Evolutionary conservation across 2,329 filamentous ascomycete species (phyloP), one percentile per base, ranked within the genome.

Genomic region (Cordyceps farinosa): DNA sequence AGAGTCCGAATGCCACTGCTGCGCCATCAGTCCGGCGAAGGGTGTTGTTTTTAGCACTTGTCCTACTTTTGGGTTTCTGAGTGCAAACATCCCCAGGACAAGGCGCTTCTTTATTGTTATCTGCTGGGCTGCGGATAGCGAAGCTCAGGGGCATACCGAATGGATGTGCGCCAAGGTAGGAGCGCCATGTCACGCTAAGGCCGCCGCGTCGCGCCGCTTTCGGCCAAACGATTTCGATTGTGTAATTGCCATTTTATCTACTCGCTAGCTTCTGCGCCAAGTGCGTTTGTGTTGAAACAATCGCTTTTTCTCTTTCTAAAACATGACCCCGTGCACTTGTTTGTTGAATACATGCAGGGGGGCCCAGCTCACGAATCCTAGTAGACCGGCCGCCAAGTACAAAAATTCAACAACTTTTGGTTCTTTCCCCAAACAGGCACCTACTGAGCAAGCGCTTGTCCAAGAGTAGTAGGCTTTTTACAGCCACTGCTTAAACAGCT

Each of bases 401-500:
- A 58, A 1, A 32, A 15, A 51, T 6, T 32, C 10, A 5, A 40
- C 5, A 51, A 38, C 15, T 38, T 30, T 48, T 29, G 11, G 15
- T 5, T 5, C 10, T 29, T 30, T 22, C 22, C 22, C 22, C 22
- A 22, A 15, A 38, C 38, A 29, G 6, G 13, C 22, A 30, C 27
- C 15, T 38, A 10, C 32, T 32, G 8, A 30, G 22, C 4, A 27
- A 40, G 2, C 11, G 11, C n/a, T 40, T 36, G 34, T 13, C 29
- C n/a, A 10, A 8, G 27, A n/a, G 13, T 10, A 40, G 34, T 22
- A 22, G 22, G 34, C 10, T 11, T 17, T 30, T 61, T 58, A 71
- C 48, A 71, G 63, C 70, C 70, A 71, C 10, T 63, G 61, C 56
- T 70, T 69, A 63, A 71, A 71, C 30, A 70, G 45, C 45, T 64